These are phyloP conservation scores for Prosopis cineraria DNA, from an alignment of 306 rosid genomes.

Conservation along the genomic window DNA sequence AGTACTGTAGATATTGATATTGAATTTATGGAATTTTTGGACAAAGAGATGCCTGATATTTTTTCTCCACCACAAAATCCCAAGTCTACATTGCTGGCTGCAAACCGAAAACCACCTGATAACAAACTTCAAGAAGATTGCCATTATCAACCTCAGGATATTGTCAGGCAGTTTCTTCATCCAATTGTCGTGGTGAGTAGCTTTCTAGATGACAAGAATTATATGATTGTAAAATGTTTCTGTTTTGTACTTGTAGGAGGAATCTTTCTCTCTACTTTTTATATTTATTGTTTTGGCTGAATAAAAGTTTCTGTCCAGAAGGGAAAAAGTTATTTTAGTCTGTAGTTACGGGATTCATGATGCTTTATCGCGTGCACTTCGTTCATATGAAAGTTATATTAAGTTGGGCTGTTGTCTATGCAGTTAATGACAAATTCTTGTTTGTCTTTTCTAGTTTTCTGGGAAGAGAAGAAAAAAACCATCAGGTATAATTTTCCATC, in stretches of 20 bases:
- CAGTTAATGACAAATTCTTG: background rate
- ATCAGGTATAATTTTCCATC: background rate
- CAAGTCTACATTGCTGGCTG: background rate
- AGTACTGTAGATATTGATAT: background rate
- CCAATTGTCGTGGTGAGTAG: conserved; percentile 37
- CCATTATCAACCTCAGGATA: conserved; percentile 36
- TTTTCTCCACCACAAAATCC: background rate
- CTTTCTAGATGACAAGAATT: background rate
- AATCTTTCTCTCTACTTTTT: background rate
- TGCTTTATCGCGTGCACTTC: background rate
- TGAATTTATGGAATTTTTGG: background rate
- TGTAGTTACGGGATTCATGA: background rate
- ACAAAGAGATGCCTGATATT: background rate
- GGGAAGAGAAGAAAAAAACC: background rate
- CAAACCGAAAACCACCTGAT: background rate
- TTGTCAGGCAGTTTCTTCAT: conserved; percentile 41
- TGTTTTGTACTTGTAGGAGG: background rate
- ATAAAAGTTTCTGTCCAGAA: background rate
- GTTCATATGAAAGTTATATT: background rate
- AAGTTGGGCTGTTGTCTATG: background rate
- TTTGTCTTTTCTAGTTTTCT: background rate
- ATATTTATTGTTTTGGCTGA: background rate
- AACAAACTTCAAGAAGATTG: conserved; percentile 35
- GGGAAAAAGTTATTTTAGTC: background rate
- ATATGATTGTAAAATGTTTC: background rate